Percentiles rank a stretch among this genome's conserved stretches.
phyloP scores from a whole-genome alignment of 164 flowering plant species.

The Macadamia integrifolia region DNA sequence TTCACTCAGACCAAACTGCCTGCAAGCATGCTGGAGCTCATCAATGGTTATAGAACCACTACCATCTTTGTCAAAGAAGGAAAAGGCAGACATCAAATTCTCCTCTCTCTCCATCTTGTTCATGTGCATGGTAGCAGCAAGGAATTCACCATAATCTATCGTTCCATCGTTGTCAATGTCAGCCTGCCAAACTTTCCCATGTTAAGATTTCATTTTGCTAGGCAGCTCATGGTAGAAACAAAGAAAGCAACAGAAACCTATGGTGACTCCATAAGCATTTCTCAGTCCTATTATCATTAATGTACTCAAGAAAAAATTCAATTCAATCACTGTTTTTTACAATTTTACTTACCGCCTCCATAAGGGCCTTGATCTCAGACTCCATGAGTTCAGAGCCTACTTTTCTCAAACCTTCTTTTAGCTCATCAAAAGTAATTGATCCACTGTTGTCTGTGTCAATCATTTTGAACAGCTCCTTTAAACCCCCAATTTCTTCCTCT shows the following conservation, averaged over 20 bases:
- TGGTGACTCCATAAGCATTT: not conserved
- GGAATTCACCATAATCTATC: slow-evolving; percentile 83
- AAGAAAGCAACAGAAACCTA: not conserved
- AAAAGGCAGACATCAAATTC: slow-evolving; percentile 62
- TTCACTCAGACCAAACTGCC: slow-evolving; percentile 71
- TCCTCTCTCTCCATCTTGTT: slow-evolving; percentile 90
- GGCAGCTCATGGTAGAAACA: not conserved
- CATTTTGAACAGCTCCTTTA: slow-evolving; percentile 86
- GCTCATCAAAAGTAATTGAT: slow-evolving; percentile 82
- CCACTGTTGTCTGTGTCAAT: slow-evolving; percentile 85
- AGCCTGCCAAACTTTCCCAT: slow-evolving; percentile 42
- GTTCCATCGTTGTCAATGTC: slow-evolving; percentile 81
- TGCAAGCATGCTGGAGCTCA: slow-evolving; percentile 84
- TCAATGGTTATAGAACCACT: slow-evolving; percentile 88
- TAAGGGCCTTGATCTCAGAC: slow-evolving; percentile 74
- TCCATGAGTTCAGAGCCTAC: slow-evolving; percentile 86
- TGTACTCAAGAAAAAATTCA: slow-evolving; percentile 1
- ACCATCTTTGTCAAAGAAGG: slow-evolving; percentile 80
- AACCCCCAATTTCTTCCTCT: slow-evolving; percentile 92
- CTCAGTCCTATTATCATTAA: not conserved
- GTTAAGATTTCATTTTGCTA: not conserved
- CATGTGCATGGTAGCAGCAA: slow-evolving; percentile 81
- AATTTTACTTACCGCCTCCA: slow-evolving; percentile 61
- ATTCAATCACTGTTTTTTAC: not conserved
- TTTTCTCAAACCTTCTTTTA: slow-evolving; percentile 63